phyloP scores from a whole-genome alignment of 1,139 yeast species.

The Yamadazyma dendronema region DNA sequence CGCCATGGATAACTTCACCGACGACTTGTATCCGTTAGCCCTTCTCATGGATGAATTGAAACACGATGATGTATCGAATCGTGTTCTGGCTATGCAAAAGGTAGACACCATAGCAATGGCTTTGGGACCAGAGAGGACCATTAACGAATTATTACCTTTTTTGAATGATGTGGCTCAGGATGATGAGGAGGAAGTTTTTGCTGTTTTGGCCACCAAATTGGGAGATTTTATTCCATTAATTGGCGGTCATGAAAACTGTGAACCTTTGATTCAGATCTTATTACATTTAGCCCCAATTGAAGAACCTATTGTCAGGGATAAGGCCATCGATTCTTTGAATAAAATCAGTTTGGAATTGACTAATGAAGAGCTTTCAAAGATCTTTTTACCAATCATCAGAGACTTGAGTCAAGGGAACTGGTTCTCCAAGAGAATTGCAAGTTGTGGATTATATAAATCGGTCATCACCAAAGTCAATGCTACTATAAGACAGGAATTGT shows the following conservation, averaged over 20 bases:
- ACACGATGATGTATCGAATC: slow-evolving; percentile 87
- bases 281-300: slow-evolving; percentile 90
- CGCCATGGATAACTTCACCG: slow-evolving; percentile 39
- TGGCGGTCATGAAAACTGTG: slow-evolving; percentile 82
- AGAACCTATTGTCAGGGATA: slow-evolving; percentile 96
- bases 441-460: slow-evolving; percentile 82
- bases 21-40: slow-evolving; percentile 91
- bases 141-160: slow-evolving; percentile 86
- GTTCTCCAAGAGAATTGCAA: slow-evolving; percentile 92
- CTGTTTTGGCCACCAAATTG: slow-evolving; percentile 87
- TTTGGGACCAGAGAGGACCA: slow-evolving; percentile 89
- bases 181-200: slow-evolving; percentile 97
- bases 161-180: slow-evolving; percentile 88
- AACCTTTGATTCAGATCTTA: slow-evolving; percentile 78
- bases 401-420: slow-evolving; percentile 85
- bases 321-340: slow-evolving; percentile 86
- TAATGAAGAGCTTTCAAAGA: slow-evolving; percentile 62
- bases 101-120: slow-evolving; percentile 94
- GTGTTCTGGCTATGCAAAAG: slow-evolving; percentile 94
- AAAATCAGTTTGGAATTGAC: slow-evolving; percentile 64
- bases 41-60: slow-evolving; percentile 94
- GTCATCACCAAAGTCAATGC: slow-evolving; percentile 63
- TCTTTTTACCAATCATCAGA: slow-evolving; percentile 74
- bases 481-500: slow-evolving; percentile 56
- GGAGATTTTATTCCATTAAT: slow-evolving; percentile 82